phyloP scores from a whole-genome alignment of 495 filamentous ascomycete species.

The Penicillium lagena region DNA sequence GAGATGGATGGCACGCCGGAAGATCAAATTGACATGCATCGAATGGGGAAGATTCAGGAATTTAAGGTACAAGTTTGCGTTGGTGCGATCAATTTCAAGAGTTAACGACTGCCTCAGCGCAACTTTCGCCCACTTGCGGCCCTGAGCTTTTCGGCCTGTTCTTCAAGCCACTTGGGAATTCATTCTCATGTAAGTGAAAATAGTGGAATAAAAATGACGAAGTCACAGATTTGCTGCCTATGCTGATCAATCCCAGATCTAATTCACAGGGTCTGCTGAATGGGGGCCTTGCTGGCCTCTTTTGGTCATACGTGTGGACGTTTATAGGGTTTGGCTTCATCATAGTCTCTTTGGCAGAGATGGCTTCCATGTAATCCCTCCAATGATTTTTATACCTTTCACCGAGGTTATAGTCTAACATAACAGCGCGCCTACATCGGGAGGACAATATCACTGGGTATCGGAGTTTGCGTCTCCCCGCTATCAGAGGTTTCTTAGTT shows the following conservation, averaged over 20 bases:
- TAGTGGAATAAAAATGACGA: too few relatives aligned
- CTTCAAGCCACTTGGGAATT: constrained; percentile 24
- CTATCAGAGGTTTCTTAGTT: constrained; percentile 39
- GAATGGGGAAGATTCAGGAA: constrained; percentile 20
- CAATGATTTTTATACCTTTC: background rate
- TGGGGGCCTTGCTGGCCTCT: constrained; percentile 16
- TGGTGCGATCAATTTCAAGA: background rate
- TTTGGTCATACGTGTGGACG: constrained; percentile 29
- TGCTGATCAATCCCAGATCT: background rate
- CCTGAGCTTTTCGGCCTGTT: constrained; percentile 19
- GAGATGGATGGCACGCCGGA: background rate
- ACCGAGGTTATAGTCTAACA: too few relatives aligned
- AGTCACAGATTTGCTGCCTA: too few relatives aligned
- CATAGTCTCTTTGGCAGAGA: constrained; percentile 29
- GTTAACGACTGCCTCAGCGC: constrained; percentile 1
- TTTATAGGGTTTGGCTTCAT: constrained; percentile 27
- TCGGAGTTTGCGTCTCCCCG: constrained; percentile 38
- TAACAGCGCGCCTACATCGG: constrained; percentile 25
- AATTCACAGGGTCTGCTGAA: constrained; percentile 11
- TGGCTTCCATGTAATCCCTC: constrained; percentile 28
- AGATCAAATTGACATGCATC: constrained; percentile 11
- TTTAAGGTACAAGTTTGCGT: constrained; percentile 8
- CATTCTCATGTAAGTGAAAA: constrained; percentile 12
- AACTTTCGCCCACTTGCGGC: constrained; percentile 19
- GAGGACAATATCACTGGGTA: constrained; percentile 45